phyloP scores from a whole-genome alignment of 495 filamentous ascomycete species.

The Trichoderma erinaceum region DNA sequence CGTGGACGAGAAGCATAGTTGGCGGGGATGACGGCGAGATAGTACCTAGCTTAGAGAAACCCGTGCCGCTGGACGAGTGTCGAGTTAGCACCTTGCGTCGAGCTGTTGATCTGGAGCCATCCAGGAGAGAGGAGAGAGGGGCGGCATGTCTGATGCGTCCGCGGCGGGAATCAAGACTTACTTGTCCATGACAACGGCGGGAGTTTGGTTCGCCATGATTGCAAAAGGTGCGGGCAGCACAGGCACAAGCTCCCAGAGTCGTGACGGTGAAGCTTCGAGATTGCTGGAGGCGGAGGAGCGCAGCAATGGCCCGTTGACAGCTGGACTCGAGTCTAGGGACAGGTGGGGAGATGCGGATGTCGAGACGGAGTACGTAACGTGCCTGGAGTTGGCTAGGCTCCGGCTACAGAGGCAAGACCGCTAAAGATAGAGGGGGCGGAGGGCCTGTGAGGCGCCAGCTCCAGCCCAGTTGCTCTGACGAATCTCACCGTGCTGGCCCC shows the following conservation, averaged over 20 bases:
- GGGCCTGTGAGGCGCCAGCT: background rate
- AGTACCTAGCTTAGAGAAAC: conserved; percentile 95
- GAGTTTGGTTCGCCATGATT: conserved; percentile 90
- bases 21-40: conserved; percentile 8
- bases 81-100: conserved; percentile 14
- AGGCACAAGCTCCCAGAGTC: conserved; percentile 3
- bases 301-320: conserved; percentile 1
- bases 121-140: conserved; percentile 1
- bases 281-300: conserved; percentile 1
- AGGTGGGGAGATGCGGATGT: background rate
- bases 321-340: conserved; percentile 6
- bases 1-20: background rate
- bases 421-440: conserved; percentile 4
- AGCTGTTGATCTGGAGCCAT: background rate
- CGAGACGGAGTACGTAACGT: background rate
- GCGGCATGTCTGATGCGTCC: background rate
- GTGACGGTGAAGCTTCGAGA: conserved; percentile 5
- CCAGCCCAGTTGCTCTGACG: conserved; percentile 5
- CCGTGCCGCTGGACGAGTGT: conserved; percentile 70
- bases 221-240: conserved; percentile 10
- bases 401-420: background rate
- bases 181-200: conserved; percentile 99
- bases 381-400: background rate
- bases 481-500: conserved; percentile 1
- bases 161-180: conserved; percentile 41